These are phyloP conservation scores for Podaxis mareebaensis DNA, from an alignment of 768 basidiomycete genomes.

Conservation along the genomic window DNA sequence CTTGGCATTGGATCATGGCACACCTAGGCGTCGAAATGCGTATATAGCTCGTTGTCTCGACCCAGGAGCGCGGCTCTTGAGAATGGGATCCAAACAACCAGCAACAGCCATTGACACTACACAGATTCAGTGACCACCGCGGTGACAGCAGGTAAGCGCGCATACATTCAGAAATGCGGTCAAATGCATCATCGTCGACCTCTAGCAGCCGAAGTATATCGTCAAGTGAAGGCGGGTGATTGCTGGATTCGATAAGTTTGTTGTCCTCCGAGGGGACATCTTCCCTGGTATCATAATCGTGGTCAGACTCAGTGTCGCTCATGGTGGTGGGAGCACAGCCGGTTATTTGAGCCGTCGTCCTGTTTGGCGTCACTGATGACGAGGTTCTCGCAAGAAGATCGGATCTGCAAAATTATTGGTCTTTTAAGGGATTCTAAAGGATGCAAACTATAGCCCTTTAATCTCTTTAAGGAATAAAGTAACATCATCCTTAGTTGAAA, in stretches of 20 bases:
- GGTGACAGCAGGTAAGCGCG: neutral
- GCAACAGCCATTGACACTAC: neutral
- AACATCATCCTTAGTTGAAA: conserved; percentile 58
- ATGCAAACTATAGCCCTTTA: conserved; percentile 42
- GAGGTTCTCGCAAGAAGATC: neutral
- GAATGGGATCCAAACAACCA: neutral
- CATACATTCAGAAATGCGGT: conserved; percentile 5
- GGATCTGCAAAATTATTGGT: neutral
- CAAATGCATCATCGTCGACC: neutral
- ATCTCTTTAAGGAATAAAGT: conserved; percentile 60
- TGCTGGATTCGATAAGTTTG: neutral
- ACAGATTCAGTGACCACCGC: neutral
- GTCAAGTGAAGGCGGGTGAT: neutral
- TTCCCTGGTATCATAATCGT: neutral
- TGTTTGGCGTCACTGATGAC: neutral
- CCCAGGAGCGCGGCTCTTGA: neutral
- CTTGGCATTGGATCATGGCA: too few species aligned
- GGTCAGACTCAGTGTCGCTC: conserved; percentile 53
- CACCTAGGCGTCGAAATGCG: conserved; percentile 1
- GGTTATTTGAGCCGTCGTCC: neutral
- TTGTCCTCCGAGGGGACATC: neutral
- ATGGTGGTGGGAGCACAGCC: conserved; percentile 13
- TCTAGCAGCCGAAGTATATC: neutral
- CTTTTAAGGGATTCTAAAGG: neutral
- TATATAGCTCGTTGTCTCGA: neutral